phyloP scores from a whole-genome alignment of 1,139 yeast genomes.

The Nematodospora anomalae region DNA sequence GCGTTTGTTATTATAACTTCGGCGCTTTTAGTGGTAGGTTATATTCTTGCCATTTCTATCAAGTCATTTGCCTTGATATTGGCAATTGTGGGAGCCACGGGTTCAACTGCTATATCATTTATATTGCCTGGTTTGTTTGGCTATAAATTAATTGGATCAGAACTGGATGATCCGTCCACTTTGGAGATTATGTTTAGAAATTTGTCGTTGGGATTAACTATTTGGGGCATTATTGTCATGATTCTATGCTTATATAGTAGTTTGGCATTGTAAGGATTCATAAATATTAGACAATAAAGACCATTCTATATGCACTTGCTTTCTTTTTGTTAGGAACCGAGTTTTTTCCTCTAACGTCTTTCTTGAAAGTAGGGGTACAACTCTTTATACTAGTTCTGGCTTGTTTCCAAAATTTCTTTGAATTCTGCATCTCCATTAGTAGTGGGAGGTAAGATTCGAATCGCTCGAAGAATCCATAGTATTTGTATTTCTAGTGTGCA shows the following conservation, averaged over 20 bases:
- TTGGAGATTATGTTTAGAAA: slow-evolving; percentile 26
- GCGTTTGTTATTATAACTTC: slow-evolving; percentile 52
- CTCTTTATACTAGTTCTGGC: too few species aligned
- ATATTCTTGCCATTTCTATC: slow-evolving; percentile 44
- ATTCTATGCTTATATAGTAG: slow-evolving; percentile 40
- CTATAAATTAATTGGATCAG: slow-evolving; percentile 45
- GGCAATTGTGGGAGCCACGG: slow-evolving; percentile 62
- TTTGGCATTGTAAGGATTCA: slow-evolving; percentile 23
- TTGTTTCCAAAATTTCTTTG: too few species aligned
- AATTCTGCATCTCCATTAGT: too few species aligned
- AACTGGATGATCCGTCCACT: slow-evolving; percentile 24
- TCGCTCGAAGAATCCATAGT: too few species aligned
- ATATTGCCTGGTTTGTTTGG: slow-evolving; percentile 62
- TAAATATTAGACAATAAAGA: slow-evolving; percentile 3
- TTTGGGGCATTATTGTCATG: slow-evolving; percentile 48
- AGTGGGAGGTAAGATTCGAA: too few species aligned
- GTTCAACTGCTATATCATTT: slow-evolving; percentile 59
- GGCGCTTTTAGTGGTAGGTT: slow-evolving; percentile 43
- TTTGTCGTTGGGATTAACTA: slow-evolving; percentile 32
- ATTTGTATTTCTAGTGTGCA: too few species aligned
- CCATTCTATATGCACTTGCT: too few species aligned
- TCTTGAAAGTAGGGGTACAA: too few species aligned
- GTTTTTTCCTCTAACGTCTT: too few species aligned
- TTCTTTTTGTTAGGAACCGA: too few species aligned
- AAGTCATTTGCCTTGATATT: slow-evolving; percentile 56